Base-by-base conservation (phyloP, 2,329 filamentous ascomycete genomes). In the Aspergillus hiratsukae region DNA sequence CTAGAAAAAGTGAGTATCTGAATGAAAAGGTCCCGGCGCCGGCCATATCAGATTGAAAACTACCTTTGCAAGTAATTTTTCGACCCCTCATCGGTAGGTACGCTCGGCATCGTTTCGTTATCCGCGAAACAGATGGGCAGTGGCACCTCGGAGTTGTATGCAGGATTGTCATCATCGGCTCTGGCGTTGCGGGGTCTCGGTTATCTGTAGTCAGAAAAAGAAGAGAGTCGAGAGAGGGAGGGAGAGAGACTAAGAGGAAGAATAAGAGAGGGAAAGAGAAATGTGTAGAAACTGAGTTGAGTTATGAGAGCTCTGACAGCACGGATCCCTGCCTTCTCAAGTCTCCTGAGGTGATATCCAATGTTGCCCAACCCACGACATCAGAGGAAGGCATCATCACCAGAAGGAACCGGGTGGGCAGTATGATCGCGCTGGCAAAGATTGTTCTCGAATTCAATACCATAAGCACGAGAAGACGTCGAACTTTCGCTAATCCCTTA, bases 1-100 rank as follows among this genome's bases (percentile, higher is more conserved):
- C 31, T 21, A 23, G 43, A 14, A 17, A 19, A 21, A 27, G 43
- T 23, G 11, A 25, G 43, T 27, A 46, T 14, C 1, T n/a, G 4
- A 8, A 25, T 27, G 23, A 48, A 50, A 11, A 45, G 17, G 10
- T 37, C 14, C 50, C 52, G 49, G 46, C 21, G 55, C 55, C 59
- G 57, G 60, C 54, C 57, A 54, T 51, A 59, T 73, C 69, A 72
- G 72, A 74, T 76, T 76, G 74, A 76, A 75, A 76, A 76, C 74
- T 76, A 76, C 70, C 66, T 64, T 68, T 23, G 23, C 23, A 23
- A 62, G 49, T 43, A 60, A 57, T 58, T 58, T 58, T 57, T 58
- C 64, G 61, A 65, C 69, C 72, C 72, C 58, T 75, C 74, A 76
- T 56, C n/a, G 72, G 65, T 61, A 61, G 71, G 65, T 61, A 61